These are phyloP conservation scores for Ustilago lituana DNA, from an alignment of 1,284 basidiomycete species.

Conservation along the genomic window DNA sequence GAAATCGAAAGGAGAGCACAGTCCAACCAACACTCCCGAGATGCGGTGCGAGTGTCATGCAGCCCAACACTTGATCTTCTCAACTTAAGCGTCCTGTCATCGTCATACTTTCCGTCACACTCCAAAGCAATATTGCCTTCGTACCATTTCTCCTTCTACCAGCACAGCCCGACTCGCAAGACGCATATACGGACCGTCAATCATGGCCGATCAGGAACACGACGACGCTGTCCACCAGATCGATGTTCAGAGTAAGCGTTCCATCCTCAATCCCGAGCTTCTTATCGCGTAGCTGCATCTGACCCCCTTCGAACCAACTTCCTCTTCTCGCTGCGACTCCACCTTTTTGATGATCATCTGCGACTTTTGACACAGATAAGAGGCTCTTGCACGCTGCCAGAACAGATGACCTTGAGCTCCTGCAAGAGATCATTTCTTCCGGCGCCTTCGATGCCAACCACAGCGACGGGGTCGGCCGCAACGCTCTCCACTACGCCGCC, in stretches of 20 bases:
- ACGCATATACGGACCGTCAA: neutral
- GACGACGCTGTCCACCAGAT: constrained; percentile 40
- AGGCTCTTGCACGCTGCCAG: constrained; percentile 56
- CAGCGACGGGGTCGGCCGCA: constrained; percentile 60
- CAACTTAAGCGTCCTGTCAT: neutral
- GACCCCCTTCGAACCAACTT: no score
- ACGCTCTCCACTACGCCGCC: constrained; percentile 63
- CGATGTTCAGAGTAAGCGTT: constrained; percentile 42
- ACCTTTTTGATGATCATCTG: no score
- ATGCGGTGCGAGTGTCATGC: neutral
- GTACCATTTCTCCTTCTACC: no score
- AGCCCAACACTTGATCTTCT: constrained; percentile 28
- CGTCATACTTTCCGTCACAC: no score
- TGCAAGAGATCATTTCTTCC: constrained; percentile 51
- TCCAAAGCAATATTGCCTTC: no score
- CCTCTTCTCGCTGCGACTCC: no score
- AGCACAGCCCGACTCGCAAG: no score
- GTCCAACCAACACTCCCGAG: constrained; percentile 21
- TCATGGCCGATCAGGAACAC: constrained; percentile 37
- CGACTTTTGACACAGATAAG: no score
- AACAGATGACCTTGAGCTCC: constrained; percentile 57
- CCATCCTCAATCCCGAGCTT: neutral
- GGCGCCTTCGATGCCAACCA: constrained; percentile 58
- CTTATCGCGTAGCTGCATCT: neutral
- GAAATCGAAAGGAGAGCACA: constrained; percentile 9